Evolutionary conservation across 805 yeast species (phyloP).

Genomic region (Clavispora santaluciae): DNA sequence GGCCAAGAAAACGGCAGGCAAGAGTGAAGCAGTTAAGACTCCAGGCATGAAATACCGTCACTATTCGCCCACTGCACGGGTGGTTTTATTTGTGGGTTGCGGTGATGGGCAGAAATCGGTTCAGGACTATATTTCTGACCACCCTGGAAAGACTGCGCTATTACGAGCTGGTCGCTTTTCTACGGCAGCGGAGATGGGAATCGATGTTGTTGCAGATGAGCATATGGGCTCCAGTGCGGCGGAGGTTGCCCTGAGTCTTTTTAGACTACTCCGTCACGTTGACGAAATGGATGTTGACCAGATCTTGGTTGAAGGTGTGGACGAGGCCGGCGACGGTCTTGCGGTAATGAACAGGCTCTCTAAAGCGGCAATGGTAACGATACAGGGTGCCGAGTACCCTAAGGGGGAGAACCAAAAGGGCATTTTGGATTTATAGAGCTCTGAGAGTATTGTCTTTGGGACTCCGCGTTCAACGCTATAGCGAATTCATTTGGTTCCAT

Average conservation of each 20-base stretch:
- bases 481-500: no score
- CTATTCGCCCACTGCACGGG: constrained; percentile 87
- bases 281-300: constrained; percentile 65
- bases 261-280: constrained; percentile 65
- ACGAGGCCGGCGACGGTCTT: constrained; percentile 72
- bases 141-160: constrained; percentile 44
- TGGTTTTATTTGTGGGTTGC: constrained; percentile 56
- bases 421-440: background rate
- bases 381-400: constrained; percentile 9
- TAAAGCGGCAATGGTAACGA: constrained; percentile 69
- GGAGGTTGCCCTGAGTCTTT: constrained; percentile 72
- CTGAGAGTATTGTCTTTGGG: background rate
- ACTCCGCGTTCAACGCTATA: no score
- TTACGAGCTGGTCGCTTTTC: constrained; percentile 40
- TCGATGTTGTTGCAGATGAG: constrained; percentile 21
- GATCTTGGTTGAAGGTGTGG: constrained; percentile 81
- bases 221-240: constrained; percentile 43
- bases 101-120: constrained; percentile 39
- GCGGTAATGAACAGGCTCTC: constrained; percentile 90
- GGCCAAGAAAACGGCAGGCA: constrained; percentile 63
- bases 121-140: constrained; percentile 12
- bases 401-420: background rate
- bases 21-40: constrained; percentile 69
- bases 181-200: constrained; percentile 14
- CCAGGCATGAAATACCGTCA: constrained; percentile 99